A percentile compares a stretch with the other conserved stretches of the same genome.
Conservation (phyloP, 345 rosid genomes). For the Litchi chinensis region DNA sequence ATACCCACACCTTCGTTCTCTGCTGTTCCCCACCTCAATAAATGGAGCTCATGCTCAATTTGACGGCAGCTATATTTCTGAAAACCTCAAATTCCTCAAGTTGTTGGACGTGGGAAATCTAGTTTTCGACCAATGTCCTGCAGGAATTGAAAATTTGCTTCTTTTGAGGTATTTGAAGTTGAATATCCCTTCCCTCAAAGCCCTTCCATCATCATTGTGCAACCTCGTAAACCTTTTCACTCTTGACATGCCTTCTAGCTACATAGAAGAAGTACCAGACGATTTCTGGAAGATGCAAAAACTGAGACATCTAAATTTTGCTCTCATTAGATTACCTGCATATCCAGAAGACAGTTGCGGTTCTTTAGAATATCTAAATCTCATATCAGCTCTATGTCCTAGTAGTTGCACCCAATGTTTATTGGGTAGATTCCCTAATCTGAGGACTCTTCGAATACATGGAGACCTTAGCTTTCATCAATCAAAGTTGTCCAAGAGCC, state of each 20-base stretch:
- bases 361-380: too few species aligned
- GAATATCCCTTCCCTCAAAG: conserved; percentile 9
- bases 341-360: too few species aligned
- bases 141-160: not conserved
- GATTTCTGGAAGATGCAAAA: too few species aligned
- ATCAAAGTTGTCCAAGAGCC: too few species aligned
- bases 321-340: too few species aligned
- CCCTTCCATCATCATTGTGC: not conserved
- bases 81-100: not conserved
- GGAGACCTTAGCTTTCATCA: too few species aligned
- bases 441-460: too few species aligned
- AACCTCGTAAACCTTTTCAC: not conserved
- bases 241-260: conserved; percentile 4
- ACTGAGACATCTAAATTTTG: too few species aligned
- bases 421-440: too few species aligned
- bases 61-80: not conserved
- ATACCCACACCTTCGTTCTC: not conserved
- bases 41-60: not conserved
- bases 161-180: not conserved
- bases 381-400: too few species aligned
- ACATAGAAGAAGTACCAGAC: too few species aligned
- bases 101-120: not conserved
- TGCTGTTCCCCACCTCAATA: not conserved
- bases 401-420: too few species aligned
- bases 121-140: not conserved